These are phyloP conservation scores for Filobasidium uniguttulatum DNA, from an alignment of 1,284 basidiomycete species.

Conservation along the genomic window DNA sequence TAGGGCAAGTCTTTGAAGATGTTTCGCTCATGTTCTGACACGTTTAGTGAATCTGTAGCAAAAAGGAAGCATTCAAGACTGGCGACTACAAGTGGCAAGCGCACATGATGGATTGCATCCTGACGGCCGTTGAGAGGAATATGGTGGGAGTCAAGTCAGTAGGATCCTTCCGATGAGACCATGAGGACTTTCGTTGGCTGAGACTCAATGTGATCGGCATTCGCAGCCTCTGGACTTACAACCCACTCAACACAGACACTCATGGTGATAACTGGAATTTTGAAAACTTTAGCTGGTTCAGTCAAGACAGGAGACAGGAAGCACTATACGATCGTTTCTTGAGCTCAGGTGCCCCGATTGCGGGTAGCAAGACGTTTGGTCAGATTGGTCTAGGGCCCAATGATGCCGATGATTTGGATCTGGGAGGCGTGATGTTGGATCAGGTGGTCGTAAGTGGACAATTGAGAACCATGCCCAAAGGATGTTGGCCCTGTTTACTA, in stretches of 20 bases:
- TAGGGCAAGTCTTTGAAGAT: constrained; percentile 10
- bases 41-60: constrained; percentile 37
- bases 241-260: constrained; percentile 66
- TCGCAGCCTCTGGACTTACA: constrained; percentile 82
- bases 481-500: too few relatives aligned
- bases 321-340: constrained; percentile 41
- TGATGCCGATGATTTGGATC: constrained; percentile 51
- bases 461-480: not conserved
- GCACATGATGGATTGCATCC: constrained; percentile 78
- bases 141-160: constrained; percentile 69
- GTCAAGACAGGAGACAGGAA: constrained; percentile 34
- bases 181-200: too few relatives aligned
- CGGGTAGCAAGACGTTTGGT: constrained; percentile 23
- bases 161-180: not conserved
- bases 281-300: constrained; percentile 92
- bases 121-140: constrained; percentile 58
- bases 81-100: constrained; percentile 68
- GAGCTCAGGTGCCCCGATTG: constrained; percentile 28
- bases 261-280: constrained; percentile 87
- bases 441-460: constrained; percentile 48
- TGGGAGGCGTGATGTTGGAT: constrained; percentile 62
- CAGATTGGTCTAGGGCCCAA: too few relatives aligned
- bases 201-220: not conserved
- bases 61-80: constrained; percentile 52
- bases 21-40: constrained; percentile 4